phyloP scores from a whole-genome alignment of 768 basidiomycete species.

The Suillus subalutaceus region DNA sequence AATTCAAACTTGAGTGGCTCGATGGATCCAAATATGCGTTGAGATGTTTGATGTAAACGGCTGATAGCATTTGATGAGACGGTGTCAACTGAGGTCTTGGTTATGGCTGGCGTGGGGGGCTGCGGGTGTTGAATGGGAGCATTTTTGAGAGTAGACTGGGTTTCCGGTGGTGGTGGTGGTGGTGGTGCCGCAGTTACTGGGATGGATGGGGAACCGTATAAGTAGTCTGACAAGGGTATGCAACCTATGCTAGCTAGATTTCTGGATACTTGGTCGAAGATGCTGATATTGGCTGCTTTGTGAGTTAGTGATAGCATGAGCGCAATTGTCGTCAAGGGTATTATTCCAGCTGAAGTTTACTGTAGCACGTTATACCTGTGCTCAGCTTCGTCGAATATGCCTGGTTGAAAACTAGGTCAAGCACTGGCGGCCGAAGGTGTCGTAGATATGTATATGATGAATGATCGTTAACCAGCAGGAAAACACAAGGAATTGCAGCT shows the following conservation, averaged over 20 bases:
- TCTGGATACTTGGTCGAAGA: conserved; percentile 27
- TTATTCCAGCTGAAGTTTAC: background rate
- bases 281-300: background rate
- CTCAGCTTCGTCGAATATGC: background rate
- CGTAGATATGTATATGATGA: background rate
- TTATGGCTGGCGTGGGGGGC: conserved; percentile 12
- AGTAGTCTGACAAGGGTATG: conserved; percentile 30
- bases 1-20: conserved; percentile 51
- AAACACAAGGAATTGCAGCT: too few relatives aligned
- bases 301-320: background rate
- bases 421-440: background rate
- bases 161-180: background rate
- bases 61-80: conserved; percentile 29
- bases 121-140: conserved; percentile 9
- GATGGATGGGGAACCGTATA: conserved; percentile 11
- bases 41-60: conserved; percentile 46
- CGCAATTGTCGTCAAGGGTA: background rate
- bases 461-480: too few relatives aligned
- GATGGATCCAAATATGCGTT: conserved; percentile 42
- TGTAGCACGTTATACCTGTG: too few relatives aligned
- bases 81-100: conserved; percentile 6
- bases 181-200: background rate
- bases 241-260: conserved; percentile 34
- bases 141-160: background rate
- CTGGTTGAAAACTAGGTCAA: background rate